Evolutionary conservation across 805 yeast species (phyloP), one percentile per base, ranked within the genome.

Genomic region (Metschnikowia drakensbergensis): DNA sequence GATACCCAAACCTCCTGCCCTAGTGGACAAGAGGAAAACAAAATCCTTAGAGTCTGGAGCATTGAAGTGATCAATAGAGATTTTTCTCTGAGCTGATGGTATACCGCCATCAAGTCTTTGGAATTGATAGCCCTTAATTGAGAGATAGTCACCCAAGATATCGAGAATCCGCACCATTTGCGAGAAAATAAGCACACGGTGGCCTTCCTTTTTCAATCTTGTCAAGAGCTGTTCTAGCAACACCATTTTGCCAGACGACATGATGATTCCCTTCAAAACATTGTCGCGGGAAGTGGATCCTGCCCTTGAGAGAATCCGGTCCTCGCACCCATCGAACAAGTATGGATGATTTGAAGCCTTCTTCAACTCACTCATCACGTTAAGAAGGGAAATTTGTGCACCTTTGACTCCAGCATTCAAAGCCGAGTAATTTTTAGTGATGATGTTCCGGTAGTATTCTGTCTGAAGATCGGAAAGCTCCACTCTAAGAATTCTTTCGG

Each of bases 1-100:
- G 64, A 94, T 94, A 69, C 99, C 99, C 52, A 94, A 76, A 47
- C 99, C 99, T 74, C 99, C 99, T 10, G 99, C 99, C 73, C 99
- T 82, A 0, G 99, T 94, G 25, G 96, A 86, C 45, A 94, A 73
- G 61, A 94, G 68, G 54, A 94, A 94, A 2, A 84, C 95, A 63
- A 91, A 92, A 66, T 94, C 99, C 48, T 83, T 86, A 3, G 97
- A 88, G 42, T 82, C 96, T 1, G 92, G 94, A 0, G 96, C 89
- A 68, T 94, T 94, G 74, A 86, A 94, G 65, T 94, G 99, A 63
- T 94, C 99, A 60, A 94, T 94, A 2, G 98, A 87, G 29, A 91
- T 83, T 64, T 97, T 81, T 68, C 99, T 82, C 57, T 91, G 95
- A 3, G 94, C 81, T 1, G 97, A 89, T 3, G 97, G 95, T 36